These are phyloP conservation scores for Parietichytrium sp. DNA, from an alignment of 108 stramenopile genomes.

Conservation along the genomic window DNA sequence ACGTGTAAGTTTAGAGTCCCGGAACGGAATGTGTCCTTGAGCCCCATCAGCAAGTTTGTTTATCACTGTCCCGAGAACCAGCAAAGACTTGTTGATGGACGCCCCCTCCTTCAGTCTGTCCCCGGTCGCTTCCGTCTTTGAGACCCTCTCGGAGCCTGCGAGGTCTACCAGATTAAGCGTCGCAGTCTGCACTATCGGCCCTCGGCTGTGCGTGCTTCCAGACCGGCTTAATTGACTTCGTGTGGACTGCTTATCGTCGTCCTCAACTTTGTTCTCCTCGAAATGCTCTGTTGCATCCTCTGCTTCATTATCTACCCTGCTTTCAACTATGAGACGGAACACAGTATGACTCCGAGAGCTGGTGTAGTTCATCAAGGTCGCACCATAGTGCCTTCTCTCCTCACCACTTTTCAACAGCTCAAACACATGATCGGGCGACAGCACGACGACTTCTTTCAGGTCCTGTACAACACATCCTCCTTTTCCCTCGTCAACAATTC, in stretches of 20 bases:
- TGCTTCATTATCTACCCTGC: conserved; percentile 21
- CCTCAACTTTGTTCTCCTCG: not conserved
- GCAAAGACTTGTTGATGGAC: conserved; percentile 37
- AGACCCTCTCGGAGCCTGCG: conserved; percentile 44
- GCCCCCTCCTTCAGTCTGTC: conserved; percentile 13
- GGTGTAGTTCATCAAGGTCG: conserved; percentile 61
- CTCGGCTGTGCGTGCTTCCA: not conserved
- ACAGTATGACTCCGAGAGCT: conserved; percentile 62
- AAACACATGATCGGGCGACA: conserved; percentile 47
- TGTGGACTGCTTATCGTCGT: not conserved
- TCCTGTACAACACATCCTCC: conserved; percentile 60
- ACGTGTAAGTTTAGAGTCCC: conserved; percentile 57
- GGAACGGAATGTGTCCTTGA: conserved; percentile 47
- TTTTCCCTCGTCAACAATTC: conserved; percentile 60
- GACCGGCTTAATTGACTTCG: not conserved
- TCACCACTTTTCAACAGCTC: conserved; percentile 53
- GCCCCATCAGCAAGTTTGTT: conserved; percentile 22
- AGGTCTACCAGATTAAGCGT: conserved; percentile 47
- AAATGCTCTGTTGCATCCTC: conserved; percentile 54
- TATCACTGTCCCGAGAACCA: conserved; percentile 44
- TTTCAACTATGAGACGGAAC: conserved; percentile 61
- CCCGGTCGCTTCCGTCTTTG: conserved; percentile 47
- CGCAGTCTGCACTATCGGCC: conserved; percentile 15
- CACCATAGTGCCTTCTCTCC: conserved; percentile 54
- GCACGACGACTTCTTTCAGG: conserved; percentile 56